Base-by-base conservation (phyloP, 441 rosid genomes). In the Mallotus repandus region DNA sequence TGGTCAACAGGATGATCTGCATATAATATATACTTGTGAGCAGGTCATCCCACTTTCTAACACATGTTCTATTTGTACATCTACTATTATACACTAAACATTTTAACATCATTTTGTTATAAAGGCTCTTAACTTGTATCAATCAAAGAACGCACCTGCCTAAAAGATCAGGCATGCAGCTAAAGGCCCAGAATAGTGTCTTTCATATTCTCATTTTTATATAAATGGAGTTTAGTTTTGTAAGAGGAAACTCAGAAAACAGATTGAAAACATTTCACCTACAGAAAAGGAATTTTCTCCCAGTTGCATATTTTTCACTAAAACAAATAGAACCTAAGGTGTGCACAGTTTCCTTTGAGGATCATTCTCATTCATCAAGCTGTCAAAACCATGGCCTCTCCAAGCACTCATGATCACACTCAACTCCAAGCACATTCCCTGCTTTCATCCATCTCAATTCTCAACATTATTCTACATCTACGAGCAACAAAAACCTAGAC, bases 391-490 rank as follows among this genome's bases (percentile, higher is more conserved):
- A 16, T 61, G 22, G 50, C 13, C 52, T 41, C 41, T 63, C 16
- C 67, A 43, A 18, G 67, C 14, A 63, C n/a, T 43, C 16, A 15
- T 3, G 48, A 35, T 35, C 41, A 3, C 38, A 22, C 12, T 9
- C 49, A 56, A 14, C 10, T 45, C 25, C 54, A 38, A 54, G 25
- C 49, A 54, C 18, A 68, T 56, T 69, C 50, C 21, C 52, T 14
- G 54, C 41, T 38, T 57, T 70, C 65, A 57, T 22, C 64, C 73
- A 58, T 45, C 41, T 45, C 48, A 45, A 45, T 1, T 57, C 55
- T 45, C 63, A 58, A 48, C 9, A 9, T 46, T 43, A 43, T 14
- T 45, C 16, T 35, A 35, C 41, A 35, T 3, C 41, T 16, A 15
- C 7, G 11, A 68, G 19, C 48, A 29, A 29, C 16, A 22, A 46